These are phyloP conservation scores for Eragrostis tef DNA, from an alignment of 202 grass and related monocot species.

Conservation along the genomic window DNA sequence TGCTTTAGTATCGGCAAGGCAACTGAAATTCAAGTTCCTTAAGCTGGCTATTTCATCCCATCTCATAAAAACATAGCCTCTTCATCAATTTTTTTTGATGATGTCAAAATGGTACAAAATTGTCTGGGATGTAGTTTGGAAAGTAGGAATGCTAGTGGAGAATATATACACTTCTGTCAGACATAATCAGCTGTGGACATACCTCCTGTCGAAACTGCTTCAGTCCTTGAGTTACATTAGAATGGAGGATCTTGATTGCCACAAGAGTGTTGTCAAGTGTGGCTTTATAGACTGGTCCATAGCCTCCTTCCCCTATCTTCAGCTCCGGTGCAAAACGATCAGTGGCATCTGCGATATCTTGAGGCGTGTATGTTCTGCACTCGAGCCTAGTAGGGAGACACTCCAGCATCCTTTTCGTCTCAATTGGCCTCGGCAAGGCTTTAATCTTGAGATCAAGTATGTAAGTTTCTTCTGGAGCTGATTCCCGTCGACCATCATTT, in stretches of 20 bases:
- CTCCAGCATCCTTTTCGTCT: constrained; percentile 69
- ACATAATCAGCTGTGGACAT: constrained; percentile 30
- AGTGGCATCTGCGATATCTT: constrained; percentile 58
- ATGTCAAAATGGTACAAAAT: neutral
- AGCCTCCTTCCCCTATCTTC: constrained; percentile 86
- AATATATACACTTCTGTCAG: constrained; percentile 19
- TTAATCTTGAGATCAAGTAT: constrained; percentile 45
- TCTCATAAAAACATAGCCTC: neutral
- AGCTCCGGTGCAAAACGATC: constrained; percentile 57
- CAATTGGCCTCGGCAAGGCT: constrained; percentile 53
- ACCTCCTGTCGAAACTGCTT: constrained; percentile 93
- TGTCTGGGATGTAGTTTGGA: neutral
- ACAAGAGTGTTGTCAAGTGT: constrained; percentile 66
- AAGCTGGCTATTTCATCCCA: neutral
- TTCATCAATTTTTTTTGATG: neutral
- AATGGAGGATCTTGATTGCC: constrained; percentile 72
- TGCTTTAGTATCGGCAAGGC: neutral
- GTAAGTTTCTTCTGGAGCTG: constrained; percentile 27
- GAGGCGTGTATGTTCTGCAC: constrained; percentile 60
- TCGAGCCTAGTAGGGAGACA: constrained; percentile 66
- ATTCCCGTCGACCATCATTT: constrained; percentile 28
- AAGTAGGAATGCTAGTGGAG: constrained; percentile 22
- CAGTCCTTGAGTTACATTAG: constrained; percentile 74
- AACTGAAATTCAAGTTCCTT: neutral
- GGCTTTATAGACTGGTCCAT: constrained; percentile 86